Base-by-base conservation (phyloP, 2,329 filamentous ascomycete genomes). In the Claviceps digitariae region DNA sequence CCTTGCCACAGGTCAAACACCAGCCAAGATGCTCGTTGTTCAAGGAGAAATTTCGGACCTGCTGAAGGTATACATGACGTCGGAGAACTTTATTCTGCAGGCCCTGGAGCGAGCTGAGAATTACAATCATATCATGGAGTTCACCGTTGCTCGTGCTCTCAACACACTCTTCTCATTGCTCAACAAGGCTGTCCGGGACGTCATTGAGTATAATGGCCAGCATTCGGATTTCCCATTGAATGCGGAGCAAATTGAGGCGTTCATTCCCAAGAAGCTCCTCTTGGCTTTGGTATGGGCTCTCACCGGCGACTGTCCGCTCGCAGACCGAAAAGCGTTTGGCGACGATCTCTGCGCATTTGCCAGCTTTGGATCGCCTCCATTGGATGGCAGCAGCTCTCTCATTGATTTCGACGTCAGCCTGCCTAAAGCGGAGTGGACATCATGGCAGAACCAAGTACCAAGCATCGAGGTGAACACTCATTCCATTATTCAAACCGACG, bases 121-220 rank as follows among this genome's bases (percentile, higher is more conserved):
- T 58, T 94, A 88, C 72, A 87, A 85, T 58, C 93, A 99, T 68
- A 98, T 99, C 66, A 99, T 99, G 93, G 89, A 96, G 61, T 98
- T 93, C 66, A 97, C 93, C 0, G 79, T 87, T 50, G 88, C 91
- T 50, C 87, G 93, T 54, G 91, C 89, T 4, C 78, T 99, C 38
- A 93, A 84, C 57, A 98, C 93, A 0, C 73, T 98, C 21, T 98
- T 98, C 74, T 97, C 91, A 45, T 76, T 99, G 27, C 74, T 99
- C 54, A 96, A 96, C 71, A 97, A 98, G 72, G 81, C 86, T 44
- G 94, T 91, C 57, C 83, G 91, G 57, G 90, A 91, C 56, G 81
- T 96, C 50, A 83, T 98, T 55, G 93, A 98, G 70, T 97, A 98
- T 73, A 97, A 98, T 60, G 78, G 86, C 38, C 89, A 95, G 63